Percentiles rank a stretch among this genome's conserved stretches.
Evolutionary conservation across 2,329 filamentous ascomycete genomes (phyloP).

Genomic region (Juglanconis oblonga): DNA sequence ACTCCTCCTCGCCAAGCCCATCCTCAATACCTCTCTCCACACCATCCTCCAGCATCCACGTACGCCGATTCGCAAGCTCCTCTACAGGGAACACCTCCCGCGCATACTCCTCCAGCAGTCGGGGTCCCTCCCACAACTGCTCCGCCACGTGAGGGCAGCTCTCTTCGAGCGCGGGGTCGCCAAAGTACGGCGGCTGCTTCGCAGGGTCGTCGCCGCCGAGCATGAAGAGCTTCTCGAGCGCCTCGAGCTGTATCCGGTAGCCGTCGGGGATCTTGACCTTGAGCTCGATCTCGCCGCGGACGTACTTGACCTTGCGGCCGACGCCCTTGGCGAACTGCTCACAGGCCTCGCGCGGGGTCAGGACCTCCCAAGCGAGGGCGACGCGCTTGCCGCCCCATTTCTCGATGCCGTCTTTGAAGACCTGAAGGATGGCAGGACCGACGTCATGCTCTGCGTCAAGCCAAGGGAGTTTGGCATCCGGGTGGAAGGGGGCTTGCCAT

Average conservation of each 20-base stretch:
- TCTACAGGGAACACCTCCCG: slow-evolving; percentile 91
- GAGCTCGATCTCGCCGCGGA: slow-evolving; percentile 75
- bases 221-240: slow-evolving; percentile 58
- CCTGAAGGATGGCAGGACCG: slow-evolving; percentile 84
- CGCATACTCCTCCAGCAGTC: slow-evolving; percentile 91
- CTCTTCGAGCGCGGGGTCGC: slow-evolving; percentile 52
- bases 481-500: slow-evolving; percentile 93
- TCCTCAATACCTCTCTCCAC: slow-evolving; percentile 37
- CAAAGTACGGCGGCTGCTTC: slow-evolving; percentile 64
- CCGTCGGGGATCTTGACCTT: slow-evolving; percentile 82
- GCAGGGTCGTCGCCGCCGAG: slow-evolving; percentile 47
- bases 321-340: slow-evolving; percentile 75
- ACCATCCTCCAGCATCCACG: slow-evolving; percentile 77
- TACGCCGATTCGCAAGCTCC: slow-evolving; percentile 88
- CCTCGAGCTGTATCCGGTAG: slow-evolving; percentile 83
- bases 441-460: slow-evolving; percentile 95
- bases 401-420: slow-evolving; percentile 87
- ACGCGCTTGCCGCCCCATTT: slow-evolving; percentile 81
- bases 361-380: slow-evolving; percentile 84
- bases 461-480: slow-evolving; percentile 86
- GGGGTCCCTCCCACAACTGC: slow-evolving; percentile 85
- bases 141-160: slow-evolving; percentile 73
- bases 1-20: slow-evolving; percentile 17
- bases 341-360: slow-evolving; percentile 82
- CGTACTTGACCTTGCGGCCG: slow-evolving; percentile 73